Percentiles rank a stretch among this genome's conserved stretches.
phyloP scores from a whole-genome alignment of 345 rosid genomes.

The Citrus cavaleriei region DNA sequence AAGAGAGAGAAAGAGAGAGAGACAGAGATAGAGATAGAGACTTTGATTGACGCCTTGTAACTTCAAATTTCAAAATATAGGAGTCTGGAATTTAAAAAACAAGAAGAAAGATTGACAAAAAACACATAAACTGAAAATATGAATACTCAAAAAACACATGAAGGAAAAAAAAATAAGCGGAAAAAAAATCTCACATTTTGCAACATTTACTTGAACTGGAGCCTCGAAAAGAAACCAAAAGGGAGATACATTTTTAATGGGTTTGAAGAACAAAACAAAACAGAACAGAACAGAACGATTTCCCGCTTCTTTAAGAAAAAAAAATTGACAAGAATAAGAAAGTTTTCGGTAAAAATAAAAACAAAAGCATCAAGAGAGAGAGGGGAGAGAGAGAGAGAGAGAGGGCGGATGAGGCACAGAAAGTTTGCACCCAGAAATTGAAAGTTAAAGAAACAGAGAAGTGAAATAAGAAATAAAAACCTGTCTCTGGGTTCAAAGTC shows the following conservation, averaged over 20 bases:
- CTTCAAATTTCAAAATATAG: not conserved
- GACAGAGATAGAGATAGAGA: not conserved
- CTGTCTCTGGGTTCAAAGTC: constrained; percentile 49
- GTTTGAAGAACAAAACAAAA: not conserved
- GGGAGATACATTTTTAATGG: not conserved
- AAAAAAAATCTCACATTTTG: not conserved
- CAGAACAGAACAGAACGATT: not conserved
- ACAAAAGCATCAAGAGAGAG: too few relatives aligned
- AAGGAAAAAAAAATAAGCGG: not conserved
- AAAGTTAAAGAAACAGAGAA: not conserved
- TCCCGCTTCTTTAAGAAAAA: not conserved
- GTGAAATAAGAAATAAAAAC: constrained; percentile 15
- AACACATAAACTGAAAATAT: not conserved
- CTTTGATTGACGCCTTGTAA: not conserved
- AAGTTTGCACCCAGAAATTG: too few relatives aligned
- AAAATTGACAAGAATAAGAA: too few relatives aligned
- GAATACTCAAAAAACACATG: not conserved
- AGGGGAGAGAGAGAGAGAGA: too few relatives aligned
- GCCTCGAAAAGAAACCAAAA: not conserved
- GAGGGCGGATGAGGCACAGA: too few relatives aligned
- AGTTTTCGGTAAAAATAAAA: too few relatives aligned
- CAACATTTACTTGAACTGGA: not conserved
- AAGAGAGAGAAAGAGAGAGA: not conserved
- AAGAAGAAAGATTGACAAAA: not conserved
- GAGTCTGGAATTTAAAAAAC: not conserved